phyloP scores from a whole-genome alignment of 108 stramenopile genomes.

The Pelagomonas calceolata region DNA sequence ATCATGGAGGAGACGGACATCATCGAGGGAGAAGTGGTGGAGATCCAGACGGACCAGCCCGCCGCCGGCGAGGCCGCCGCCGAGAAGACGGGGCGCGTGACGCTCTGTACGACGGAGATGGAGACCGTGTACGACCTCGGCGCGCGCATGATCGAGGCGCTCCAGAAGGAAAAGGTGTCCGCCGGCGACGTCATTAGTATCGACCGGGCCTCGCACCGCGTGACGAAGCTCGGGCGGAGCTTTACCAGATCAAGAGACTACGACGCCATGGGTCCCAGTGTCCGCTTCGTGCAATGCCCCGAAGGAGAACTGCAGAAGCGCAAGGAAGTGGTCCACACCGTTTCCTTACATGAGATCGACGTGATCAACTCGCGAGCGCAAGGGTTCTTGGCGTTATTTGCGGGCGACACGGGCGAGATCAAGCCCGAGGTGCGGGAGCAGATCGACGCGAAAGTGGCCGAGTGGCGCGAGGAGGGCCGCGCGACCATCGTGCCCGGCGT shows the following conservation, averaged over 20 bases:
- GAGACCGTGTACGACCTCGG: slow-evolving; percentile 99
- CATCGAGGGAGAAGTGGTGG: slow-evolving; percentile 99
- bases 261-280: slow-evolving; percentile 95
- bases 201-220: slow-evolving; percentile 92
- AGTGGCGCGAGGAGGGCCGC: slow-evolving; percentile 94
- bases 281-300: slow-evolving; percentile 94
- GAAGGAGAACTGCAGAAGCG: slow-evolving; percentile 97
- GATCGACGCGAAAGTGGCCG: slow-evolving; percentile 90
- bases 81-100: slow-evolving; percentile 84
- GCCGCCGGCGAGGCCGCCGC: slow-evolving; percentile 9
- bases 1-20: slow-evolving; percentile 98
- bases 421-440: slow-evolving; percentile 89
- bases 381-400: slow-evolving; percentile 95
- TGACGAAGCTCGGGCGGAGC: slow-evolving; percentile 86
- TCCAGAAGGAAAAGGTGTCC: slow-evolving; percentile 86
- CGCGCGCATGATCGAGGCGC: slow-evolving; percentile 96
- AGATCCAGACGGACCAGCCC: slow-evolving; percentile 80
- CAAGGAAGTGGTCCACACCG: slow-evolving; percentile 87
- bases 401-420: slow-evolving; percentile 93
- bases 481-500: slow-evolving; percentile 95
- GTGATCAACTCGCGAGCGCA: slow-evolving; percentile 97
- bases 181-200: slow-evolving; percentile 99
- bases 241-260: slow-evolving; percentile 87
- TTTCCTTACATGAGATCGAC: slow-evolving; percentile 96
- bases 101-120: slow-evolving; percentile 97